A percentile compares a stretch with the other conserved stretches of the same genome.
These are phyloP conservation scores for Chromera velia DNA, from an alignment of 73 alveolate species.

Conservation along the genomic window DNA sequence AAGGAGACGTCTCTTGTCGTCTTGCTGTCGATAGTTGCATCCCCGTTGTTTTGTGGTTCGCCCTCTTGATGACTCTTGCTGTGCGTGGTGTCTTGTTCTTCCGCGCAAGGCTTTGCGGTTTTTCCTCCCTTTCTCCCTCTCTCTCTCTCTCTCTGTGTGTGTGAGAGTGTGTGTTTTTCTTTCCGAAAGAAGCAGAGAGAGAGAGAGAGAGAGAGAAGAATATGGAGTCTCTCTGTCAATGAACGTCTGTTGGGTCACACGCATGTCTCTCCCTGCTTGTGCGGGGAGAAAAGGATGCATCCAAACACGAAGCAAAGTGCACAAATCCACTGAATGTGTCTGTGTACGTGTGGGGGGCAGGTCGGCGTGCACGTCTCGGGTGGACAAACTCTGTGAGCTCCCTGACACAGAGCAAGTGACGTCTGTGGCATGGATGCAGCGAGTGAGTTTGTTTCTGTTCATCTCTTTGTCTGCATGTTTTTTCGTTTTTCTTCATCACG, in stretches of 20 bases:
- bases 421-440: constrained; percentile 71
- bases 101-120: not conserved
- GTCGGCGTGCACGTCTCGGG: too few relatives aligned
- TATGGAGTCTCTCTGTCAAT: not conserved
- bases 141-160: not conserved
- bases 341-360: constrained; percentile 69
- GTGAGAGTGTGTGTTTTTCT: constrained; percentile 6
- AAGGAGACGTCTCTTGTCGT: too few relatives aligned
- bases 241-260: not conserved
- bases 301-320: too few relatives aligned
- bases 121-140: not conserved
- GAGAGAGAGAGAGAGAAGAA: not conserved
- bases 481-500: too few relatives aligned
- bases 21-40: too few relatives aligned
- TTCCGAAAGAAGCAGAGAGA: constrained; percentile 28
- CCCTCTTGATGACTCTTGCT: too few relatives aligned
- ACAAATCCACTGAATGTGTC: too few relatives aligned
- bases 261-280: not conserved
- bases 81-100: too few relatives aligned
- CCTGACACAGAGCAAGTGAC: constrained; percentile 85
- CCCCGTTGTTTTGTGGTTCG: too few relatives aligned
- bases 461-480: too few relatives aligned
- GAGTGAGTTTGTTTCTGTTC: too few relatives aligned
- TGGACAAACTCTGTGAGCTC: constrained; percentile 77
- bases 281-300: not conserved